Evolutionary conservation across 768 basidiomycete genomes (phyloP), one percentile per base, ranked within the genome.

Genomic region (Dioszegia crocea): DNA sequence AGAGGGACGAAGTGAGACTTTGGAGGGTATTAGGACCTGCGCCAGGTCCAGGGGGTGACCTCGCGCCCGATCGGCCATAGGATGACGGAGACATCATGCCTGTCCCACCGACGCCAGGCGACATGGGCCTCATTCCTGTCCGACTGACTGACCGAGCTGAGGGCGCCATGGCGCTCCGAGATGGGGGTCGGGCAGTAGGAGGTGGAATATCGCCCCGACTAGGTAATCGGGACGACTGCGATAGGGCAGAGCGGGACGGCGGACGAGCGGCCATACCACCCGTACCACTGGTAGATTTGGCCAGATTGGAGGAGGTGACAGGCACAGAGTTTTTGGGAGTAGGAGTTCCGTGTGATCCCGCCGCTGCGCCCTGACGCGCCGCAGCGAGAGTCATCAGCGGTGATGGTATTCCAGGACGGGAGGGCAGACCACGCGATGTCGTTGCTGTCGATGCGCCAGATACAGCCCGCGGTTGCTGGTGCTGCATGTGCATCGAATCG

Each of bases 361-460:
- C 8, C 8, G 16, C 6, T 3, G 23, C 36, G 38, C 27, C 27
- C 51, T 53, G 51, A 6, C 51, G 36, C 2, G 51, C 19, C 16
- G 51, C 51, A 29, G 51, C 51, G 17, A 53, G 51, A 21, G 51
- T 53, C 51, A 53, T 53, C 2, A 53, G 71, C 17, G 51, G 51
- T 12, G 63, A 65, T 4, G 72, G 72, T 19, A 74, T 74, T 23
- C 65, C 69, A 17, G 72, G 72, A 30, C 72, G 57, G 11, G 61
- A 51, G 9, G 72, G 69, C 9, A 74, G 49, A 14, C 65, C 54
- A 19, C 59, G 27, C 23, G 59, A 62, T 3, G 64, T 56, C 12
- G 51, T 53, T 8, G 70, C 49, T 16, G 63, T 65, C 30, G 61
- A 61, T 12, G 68, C 65, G 4, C 58, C 51, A 14, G 71, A 73